phyloP scores from a whole-genome alignment of 1,139 yeast species.

The Lodderomyces margitis region DNA sequence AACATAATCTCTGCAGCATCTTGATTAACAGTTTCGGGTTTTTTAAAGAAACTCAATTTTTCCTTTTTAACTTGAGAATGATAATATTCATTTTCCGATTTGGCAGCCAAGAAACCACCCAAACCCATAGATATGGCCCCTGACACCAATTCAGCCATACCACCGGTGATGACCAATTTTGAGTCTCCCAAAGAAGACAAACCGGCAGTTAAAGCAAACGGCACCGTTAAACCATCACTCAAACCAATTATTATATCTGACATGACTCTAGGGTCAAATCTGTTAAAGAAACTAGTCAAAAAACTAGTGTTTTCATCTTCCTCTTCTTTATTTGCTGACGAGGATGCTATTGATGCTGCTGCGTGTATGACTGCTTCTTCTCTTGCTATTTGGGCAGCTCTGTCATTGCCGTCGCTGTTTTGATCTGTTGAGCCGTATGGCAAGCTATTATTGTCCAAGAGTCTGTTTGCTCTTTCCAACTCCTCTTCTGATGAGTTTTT shows the following conservation, averaged over 20 bases:
- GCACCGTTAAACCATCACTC: slow-evolving; percentile 80
- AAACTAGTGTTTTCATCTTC: slow-evolving; percentile 23
- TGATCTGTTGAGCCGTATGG: slow-evolving; percentile 41
- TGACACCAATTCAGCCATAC: slow-evolving; percentile 78
- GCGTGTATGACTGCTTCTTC: slow-evolving; percentile 40
- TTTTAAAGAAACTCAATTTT: slow-evolving; percentile 64
- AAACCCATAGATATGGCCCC: slow-evolving; percentile 87
- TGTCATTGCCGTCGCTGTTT: slow-evolving; percentile 19
- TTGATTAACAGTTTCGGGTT: slow-evolving; percentile 57
- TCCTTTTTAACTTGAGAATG: slow-evolving; percentile 68
- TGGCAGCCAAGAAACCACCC: slow-evolving; percentile 80
- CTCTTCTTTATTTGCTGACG: slow-evolving; percentile 21
- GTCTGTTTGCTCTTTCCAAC: slow-evolving; percentile 32
- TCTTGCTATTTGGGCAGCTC: slow-evolving; percentile 37
- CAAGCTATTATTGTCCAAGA: slow-evolving; percentile 31
- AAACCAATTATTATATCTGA: slow-evolving; percentile 77
- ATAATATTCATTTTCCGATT: slow-evolving; percentile 73
- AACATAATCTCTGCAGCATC: slow-evolving; percentile 72
- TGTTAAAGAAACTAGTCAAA: slow-evolving; percentile 36
- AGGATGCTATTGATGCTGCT: slow-evolving; percentile 15
- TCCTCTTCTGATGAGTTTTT: slow-evolving; percentile 29
- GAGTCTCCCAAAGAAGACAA: slow-evolving; percentile 74
- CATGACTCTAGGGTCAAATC: slow-evolving; percentile 71
- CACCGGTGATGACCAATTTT: slow-evolving; percentile 77
- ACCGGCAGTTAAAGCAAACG: slow-evolving; percentile 83